phyloP scores from a whole-genome alignment of 345 rosid genomes.

The Punica granatum region DNA sequence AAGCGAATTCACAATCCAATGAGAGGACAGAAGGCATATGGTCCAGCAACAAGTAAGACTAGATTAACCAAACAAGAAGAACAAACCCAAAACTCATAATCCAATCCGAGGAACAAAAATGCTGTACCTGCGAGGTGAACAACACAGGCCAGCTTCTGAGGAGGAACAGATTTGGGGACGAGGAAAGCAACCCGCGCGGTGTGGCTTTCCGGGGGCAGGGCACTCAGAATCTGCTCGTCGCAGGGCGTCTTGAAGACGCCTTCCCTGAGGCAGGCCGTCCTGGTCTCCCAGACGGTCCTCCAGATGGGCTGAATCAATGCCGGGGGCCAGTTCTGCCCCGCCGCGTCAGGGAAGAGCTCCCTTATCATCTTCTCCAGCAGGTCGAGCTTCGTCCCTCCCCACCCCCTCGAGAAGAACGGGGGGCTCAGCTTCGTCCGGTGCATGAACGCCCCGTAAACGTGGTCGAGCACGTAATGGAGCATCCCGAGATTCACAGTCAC shows the following conservation, averaged over 20 bases:
- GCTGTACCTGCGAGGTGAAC: conserved; percentile 96
- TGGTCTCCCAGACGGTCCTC: conserved; percentile 89
- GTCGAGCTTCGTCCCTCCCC: conserved; percentile 91
- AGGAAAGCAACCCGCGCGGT: conserved; percentile 87
- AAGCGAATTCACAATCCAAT: neutral
- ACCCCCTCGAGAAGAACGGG: conserved; percentile 87
- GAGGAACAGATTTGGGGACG: conserved; percentile 57
- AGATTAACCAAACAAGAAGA: neutral
- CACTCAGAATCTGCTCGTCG: conserved; percentile 59
- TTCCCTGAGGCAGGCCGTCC: conserved; percentile 66
- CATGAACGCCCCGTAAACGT: conserved; percentile 86
- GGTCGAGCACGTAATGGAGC: conserved; percentile 88
- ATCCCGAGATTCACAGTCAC: conserved; percentile 76
- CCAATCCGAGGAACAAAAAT: no score
- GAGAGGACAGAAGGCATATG: neutral
- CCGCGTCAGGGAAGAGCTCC: conserved; percentile 63
- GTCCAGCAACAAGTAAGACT: neutral
- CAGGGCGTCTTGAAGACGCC: conserved; percentile 85
- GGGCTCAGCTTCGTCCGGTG: conserved; percentile 73
- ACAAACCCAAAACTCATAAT: no score
- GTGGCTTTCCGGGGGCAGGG: conserved; percentile 87
- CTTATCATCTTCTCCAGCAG: conserved; percentile 70
- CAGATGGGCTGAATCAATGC: conserved; percentile 60
- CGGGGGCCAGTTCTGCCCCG: conserved; percentile 74
- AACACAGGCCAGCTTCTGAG: conserved; percentile 90